Evolutionary conservation across 352 stramenopile genomes (phyloP), one percentile per base, ranked within the genome.

Genomic region (Thraustochytrium sp.): DNA sequence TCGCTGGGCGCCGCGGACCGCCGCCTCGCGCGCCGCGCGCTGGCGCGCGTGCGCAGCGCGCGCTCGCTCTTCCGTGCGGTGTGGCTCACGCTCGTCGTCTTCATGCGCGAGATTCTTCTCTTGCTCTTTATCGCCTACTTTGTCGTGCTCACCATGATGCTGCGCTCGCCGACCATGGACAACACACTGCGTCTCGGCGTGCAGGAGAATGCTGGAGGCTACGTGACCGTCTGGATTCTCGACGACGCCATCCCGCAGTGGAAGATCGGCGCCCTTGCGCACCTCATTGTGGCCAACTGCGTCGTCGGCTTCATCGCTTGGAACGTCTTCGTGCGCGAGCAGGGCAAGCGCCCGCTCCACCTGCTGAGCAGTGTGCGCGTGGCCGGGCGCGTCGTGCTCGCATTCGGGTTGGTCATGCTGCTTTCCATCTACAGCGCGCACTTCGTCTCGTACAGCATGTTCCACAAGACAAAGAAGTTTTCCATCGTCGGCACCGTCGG

Each of bases 241-340:
- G n/a, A 80, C 29, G 68, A 80, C 3, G 46, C 34, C 46, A 46
- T 80, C 37, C 48, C 48, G 68, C 68, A 80, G 49, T 80, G 38
- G 16, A 80, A 80, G 38, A 55, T 80, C 26, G 68, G 68, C 13
- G 51, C 63, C 8, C 40, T 68, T 11, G 68, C 68, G 9, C 34
- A 75, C 9, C 68, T 80, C n/a, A 64, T 80, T 31, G 31, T 46
- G 13, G n/a, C 23, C 37, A 80, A 80, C 34, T 80, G 76, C 42
- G 26, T 44, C 42, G 34, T 26, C 2, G 42, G 48, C 48, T 63
- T 48, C 23, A 63, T 61, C 29, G 48, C 40, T 36, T 68, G 31
- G 31, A 42, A 55, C 5, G 23, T 37, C 18, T 80, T 42, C 44
- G 21, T 46, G n/a, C 48, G 68, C 9, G n/a, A 75, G 0, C 42